Evolutionary conservation across 306 rosid species (phyloP).

Genomic region (Trifolium pratense): DNA sequence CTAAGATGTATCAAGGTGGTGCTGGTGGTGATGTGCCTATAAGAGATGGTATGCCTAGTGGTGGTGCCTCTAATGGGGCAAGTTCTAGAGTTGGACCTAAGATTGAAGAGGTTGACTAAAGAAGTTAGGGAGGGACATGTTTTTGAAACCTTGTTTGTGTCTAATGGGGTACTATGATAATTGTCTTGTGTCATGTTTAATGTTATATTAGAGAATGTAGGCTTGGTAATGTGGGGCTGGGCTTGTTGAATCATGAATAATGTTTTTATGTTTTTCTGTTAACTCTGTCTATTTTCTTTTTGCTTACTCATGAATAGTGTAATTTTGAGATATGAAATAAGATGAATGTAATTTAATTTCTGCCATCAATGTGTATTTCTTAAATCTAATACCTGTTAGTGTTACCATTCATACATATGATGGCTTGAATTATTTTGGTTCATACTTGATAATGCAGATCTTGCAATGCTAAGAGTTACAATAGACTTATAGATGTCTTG

Average conservation of each 20-base stretch:
- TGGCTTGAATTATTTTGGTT: not conserved
- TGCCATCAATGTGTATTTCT: not conserved
- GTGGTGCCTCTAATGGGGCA: conserved; percentile 36
- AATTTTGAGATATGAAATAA: not conserved
- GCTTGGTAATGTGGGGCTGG: not conserved
- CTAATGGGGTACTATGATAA: not conserved
- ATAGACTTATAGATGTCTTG: no score
- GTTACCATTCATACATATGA: not conserved
- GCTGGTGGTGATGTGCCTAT: conserved; percentile 46
- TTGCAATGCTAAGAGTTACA: not conserved
- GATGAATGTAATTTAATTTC: not conserved
- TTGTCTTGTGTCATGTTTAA: not conserved
- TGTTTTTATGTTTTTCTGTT: not conserved
- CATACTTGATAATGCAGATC: not conserved
- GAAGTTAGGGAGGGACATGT: not conserved
- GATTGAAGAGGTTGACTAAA: conserved; percentile 82
- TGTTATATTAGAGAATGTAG: not conserved
- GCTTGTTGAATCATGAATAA: not conserved
- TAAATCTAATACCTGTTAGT: not conserved
- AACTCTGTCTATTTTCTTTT: not conserved
- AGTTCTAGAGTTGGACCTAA: conserved; percentile 73
- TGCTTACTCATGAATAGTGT: not conserved
- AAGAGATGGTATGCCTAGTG: conserved; percentile 45
- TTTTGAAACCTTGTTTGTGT: not conserved
- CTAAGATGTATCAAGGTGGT: conserved; percentile 72